Percentiles rank a stretch among this genome's conserved stretches.
Evolutionary conservation across 345 rosid species (phyloP).

Genomic region (Eucalyptus victrix): DNA sequence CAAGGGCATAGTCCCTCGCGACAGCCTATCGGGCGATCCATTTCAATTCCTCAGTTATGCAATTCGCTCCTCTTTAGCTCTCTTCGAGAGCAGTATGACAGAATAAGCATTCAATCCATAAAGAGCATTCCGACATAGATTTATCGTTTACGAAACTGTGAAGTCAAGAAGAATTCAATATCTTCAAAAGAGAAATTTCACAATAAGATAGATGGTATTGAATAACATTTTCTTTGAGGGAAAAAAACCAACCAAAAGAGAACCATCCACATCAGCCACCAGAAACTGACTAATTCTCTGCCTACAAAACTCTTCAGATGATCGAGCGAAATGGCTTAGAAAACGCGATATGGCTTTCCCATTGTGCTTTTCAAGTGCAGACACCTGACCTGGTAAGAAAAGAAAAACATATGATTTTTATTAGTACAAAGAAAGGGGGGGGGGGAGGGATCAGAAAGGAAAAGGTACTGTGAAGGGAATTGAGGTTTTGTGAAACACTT

Average conservation of each 20-base stretch:
- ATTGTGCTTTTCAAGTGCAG: conserved; percentile 65
- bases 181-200: neutral
- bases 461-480: neutral
- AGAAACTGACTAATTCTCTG: neutral
- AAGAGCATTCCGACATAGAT: neutral
- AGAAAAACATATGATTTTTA: neutral
- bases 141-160: neutral
- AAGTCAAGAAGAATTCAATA: neutral
- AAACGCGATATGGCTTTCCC: conserved; percentile 53
- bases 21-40: neutral
- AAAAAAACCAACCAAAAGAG: neutral
- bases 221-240: neutral
- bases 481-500: neutral
- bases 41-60: neutral
- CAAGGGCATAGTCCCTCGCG: neutral
- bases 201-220: neutral
- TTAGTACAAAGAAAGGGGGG: neutral
- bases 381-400: conserved; percentile 48
- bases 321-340: conserved; percentile 9
- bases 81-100: neutral
- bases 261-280: neutral
- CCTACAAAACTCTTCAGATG: neutral
- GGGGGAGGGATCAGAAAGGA: neutral
- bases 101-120: neutral
- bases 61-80: neutral